These are phyloP conservation scores for Thraustochytrium striatum DNA, from an alignment of 352 stramenopile species.

Conservation along the genomic window DNA sequence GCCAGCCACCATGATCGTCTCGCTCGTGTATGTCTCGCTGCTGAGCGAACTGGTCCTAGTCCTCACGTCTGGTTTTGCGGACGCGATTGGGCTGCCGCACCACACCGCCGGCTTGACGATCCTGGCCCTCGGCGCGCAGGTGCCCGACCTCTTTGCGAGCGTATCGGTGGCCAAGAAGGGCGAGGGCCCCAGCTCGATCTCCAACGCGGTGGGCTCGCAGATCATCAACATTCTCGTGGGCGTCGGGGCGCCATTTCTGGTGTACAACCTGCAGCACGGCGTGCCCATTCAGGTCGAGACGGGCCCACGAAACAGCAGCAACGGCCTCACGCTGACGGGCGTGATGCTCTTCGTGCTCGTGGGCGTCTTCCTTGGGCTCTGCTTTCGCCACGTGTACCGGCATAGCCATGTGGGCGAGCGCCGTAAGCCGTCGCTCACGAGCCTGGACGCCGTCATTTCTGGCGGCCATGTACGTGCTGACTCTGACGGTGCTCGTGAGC, in stretches of 20 bases:
- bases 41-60: slow-evolving; percentile 70
- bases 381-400: slow-evolving; percentile 26
- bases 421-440: slow-evolving; percentile 18
- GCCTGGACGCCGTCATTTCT: slow-evolving; percentile 42
- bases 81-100: slow-evolving; percentile 55
- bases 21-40: slow-evolving; percentile 69
- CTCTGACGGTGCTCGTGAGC: slow-evolving; percentile 12
- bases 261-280: slow-evolving; percentile 61
- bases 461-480: slow-evolving; percentile 2
- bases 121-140: slow-evolving; percentile 69
- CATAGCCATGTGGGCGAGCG: not conserved
- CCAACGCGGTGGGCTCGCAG: slow-evolving; percentile 74
- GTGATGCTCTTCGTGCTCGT: slow-evolving; percentile 23
- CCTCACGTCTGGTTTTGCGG: slow-evolving; percentile 61
- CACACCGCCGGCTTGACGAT: slow-evolving; percentile 72
- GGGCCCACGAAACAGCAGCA: too few species aligned
- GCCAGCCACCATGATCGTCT: slow-evolving; percentile 63
- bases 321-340: slow-evolving; percentile 8
- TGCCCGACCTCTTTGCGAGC: slow-evolving; percentile 72
- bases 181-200: slow-evolving; percentile 72
- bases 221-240: slow-evolving; percentile 76
- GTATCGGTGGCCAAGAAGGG: slow-evolving; percentile 71
- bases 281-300: not conserved
- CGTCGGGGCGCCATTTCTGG: slow-evolving; percentile 67
- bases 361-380: slow-evolving; percentile 19